These are phyloP conservation scores for Madurella mycetomatis DNA, from an alignment of 2,329 filamentous ascomycete species.

Conservation along the genomic window DNA sequence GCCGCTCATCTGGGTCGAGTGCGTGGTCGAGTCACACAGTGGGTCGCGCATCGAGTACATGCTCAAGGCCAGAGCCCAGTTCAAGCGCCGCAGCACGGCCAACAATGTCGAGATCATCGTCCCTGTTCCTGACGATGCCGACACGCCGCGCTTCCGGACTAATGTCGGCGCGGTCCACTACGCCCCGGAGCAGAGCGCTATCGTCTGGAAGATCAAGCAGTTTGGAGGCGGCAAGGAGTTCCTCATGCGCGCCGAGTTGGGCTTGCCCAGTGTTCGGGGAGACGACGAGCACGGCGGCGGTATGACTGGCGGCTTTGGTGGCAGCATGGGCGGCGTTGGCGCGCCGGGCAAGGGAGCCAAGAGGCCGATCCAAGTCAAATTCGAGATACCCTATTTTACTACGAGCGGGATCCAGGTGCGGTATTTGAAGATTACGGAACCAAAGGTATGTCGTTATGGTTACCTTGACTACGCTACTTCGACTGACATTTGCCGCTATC, in stretches of 20 bases:
- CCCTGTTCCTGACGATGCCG: conserved; percentile 93
- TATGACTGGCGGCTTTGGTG: conserved; percentile 96
- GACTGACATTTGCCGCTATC: conserved; percentile 3
- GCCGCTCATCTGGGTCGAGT: conserved; percentile 98
- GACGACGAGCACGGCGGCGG: conserved; percentile 94
- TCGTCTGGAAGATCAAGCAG: conserved; percentile 99
- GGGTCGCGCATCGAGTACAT: conserved; percentile 97
- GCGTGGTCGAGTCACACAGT: conserved; percentile 91
- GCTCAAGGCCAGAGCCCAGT: conserved; percentile 96
- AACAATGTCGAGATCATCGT: conserved; percentile 99
- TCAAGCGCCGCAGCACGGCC: conserved; percentile 94
- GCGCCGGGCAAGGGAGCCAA: conserved; percentile 76
- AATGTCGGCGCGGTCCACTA: conserved; percentile 98
- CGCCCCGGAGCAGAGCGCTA: conserved; percentile 92
- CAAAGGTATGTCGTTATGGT: conserved; percentile 65
- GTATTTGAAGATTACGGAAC: conserved; percentile 98
- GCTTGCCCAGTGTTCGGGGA: conserved; percentile 86
- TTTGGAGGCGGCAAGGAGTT: conserved; percentile 99
- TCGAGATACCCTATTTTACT: conserved; percentile 99
- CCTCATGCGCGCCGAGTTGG: conserved; percentile 94
- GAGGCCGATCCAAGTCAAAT: conserved; percentile 96
- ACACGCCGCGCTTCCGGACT: conserved; percentile 91
- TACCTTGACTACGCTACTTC: conserved; percentile 1
- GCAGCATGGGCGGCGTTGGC: conserved; percentile 90
- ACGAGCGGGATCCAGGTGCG: conserved; percentile 97